phyloP scores from a whole-genome alignment of 2,329 filamentous ascomycete genomes.

The Fusarium ramigenum region DNA sequence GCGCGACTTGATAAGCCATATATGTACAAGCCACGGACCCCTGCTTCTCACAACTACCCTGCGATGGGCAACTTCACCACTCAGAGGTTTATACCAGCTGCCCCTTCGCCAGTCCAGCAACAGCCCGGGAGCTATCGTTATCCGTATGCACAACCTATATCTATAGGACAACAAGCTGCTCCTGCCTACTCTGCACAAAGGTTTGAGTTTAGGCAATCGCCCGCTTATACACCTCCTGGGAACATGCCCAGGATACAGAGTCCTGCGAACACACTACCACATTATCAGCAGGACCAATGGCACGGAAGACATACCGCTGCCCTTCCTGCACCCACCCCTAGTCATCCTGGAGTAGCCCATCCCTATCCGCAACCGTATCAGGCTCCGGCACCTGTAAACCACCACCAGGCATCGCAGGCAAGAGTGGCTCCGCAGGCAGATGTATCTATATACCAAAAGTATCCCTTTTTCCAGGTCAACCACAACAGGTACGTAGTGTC shows the following conservation, averaged over 20 bases:
- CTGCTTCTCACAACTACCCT: constrained; percentile 40
- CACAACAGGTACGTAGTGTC: constrained; percentile 61
- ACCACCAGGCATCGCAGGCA: constrained; percentile 34
- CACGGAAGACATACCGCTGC: neutral
- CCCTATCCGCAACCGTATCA: constrained; percentile 1
- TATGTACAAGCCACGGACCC: constrained; percentile 60
- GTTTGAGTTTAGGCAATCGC: constrained; percentile 37
- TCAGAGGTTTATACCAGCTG: constrained; percentile 40
- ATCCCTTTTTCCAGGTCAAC: constrained; percentile 67
- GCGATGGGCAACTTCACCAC: constrained; percentile 38
- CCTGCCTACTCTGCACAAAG: constrained; percentile 32
- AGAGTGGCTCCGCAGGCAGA: constrained; percentile 49
- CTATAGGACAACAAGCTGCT: constrained; percentile 14
- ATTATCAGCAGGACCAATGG: constrained; percentile 28
- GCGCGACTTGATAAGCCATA: constrained; percentile 58
- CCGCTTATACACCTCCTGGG: constrained; percentile 16
- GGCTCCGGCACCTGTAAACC: constrained; percentile 1
- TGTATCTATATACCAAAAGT: constrained; percentile 60
- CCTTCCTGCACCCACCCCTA: neutral
- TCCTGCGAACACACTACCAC: neutral
- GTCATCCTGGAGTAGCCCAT: neutral
- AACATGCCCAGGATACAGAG: neutral
- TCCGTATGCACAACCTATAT: constrained; percentile 7
- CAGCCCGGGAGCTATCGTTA: constrained; percentile 27
- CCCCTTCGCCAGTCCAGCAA: constrained; percentile 14